A percentile compares a stretch with the other conserved stretches of the same genome.
Conservation (phyloP, 768 basidiomycete genomes). For the Crassisporium funariophilum region DNA sequence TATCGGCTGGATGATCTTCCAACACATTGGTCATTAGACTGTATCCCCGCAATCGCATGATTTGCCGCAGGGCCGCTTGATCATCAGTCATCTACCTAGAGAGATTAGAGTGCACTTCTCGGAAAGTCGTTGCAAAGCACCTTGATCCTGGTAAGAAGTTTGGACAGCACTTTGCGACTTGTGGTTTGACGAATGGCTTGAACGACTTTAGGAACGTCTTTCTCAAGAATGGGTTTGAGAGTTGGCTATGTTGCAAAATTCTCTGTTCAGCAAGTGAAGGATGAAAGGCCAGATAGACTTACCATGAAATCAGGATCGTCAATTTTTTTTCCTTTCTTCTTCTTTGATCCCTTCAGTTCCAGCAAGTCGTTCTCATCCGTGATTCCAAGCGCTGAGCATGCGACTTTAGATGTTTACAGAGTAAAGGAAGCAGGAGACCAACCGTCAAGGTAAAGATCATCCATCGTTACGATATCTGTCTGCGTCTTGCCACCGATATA, state of each 20-base stretch:
- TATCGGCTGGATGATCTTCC: slow-evolving; percentile 71
- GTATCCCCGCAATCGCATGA: slow-evolving; percentile 93
- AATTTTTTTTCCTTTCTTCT: slow-evolving; percentile 89
- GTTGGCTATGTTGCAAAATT: slow-evolving; percentile 54
- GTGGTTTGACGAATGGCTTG: slow-evolving; percentile 89
- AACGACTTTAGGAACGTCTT: slow-evolving; percentile 89
- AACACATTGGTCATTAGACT: slow-evolving; percentile 89
- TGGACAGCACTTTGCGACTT: slow-evolving; percentile 78
- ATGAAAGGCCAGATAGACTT: slow-evolving; percentile 19
- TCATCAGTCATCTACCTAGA: slow-evolving; percentile 81
- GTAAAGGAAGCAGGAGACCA: background rate
- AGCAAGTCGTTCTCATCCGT: slow-evolving; percentile 84
- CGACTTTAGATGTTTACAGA: background rate
- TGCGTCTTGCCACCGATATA: slow-evolving; percentile 98
- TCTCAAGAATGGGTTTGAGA: slow-evolving; percentile 71
- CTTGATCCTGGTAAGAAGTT: slow-evolving; percentile 84
- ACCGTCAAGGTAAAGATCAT: slow-evolving; percentile 85
- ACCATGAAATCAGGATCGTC: slow-evolving; percentile 92
- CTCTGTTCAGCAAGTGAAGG: slow-evolving; percentile 4
- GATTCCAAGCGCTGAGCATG: slow-evolving; percentile 85
- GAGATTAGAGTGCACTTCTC: background rate
- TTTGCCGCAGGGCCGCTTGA: slow-evolving; percentile 70
- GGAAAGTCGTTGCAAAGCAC: slow-evolving; percentile 27
- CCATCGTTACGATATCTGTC: slow-evolving; percentile 93
- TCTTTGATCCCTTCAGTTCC: slow-evolving; percentile 90